Evolutionary conservation across 176 grass and related monocot species (phyloP), one percentile per base, ranked within the genome.

Genomic region (Carex pumila): DNA sequence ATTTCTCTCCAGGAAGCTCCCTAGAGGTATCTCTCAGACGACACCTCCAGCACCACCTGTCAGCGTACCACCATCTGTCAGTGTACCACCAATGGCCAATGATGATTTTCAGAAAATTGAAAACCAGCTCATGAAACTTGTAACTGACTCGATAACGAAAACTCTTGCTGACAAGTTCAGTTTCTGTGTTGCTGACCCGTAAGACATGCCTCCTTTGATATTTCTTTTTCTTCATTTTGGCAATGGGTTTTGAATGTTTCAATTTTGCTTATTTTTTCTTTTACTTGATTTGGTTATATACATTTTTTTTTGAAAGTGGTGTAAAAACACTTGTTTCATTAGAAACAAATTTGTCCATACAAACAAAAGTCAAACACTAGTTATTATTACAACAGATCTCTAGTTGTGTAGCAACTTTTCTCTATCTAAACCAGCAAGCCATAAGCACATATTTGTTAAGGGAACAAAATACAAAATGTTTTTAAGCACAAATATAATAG

Each of bases 151-250:
- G 8, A 65, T 83, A 43, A 66, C 13, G 13, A 19, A 6, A 7
- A 2, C 7, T 32, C 32, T 83, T 8, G 62, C 62, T 0, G 14
- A 34, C 1, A 66, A 81, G 79, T 81, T 81, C 21, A 62, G 79
- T 64, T 81, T 81, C 80, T 66, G 80, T 21, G 21, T 83, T 54
- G 54, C 6, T 50, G 47, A 83, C 14, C 22, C 6, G 73, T 77
- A 77, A 77, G 72, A 47, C 25, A 47, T 18, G 31, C 47, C 47
- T 50, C 47, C 47, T 2, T 18, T 37, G 13, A 37, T 15, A 14
- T 69, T 72, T 72, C n/a, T 11, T 50, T 22, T 73, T 25, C 7
- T 21, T 41, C 6, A 4, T 73, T 25, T 72, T 10, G 47, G 43
- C 43, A 13, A 50, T 25, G 39, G 50, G 0, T 17, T 15, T 31